Base-by-base conservation (phyloP, 495 filamentous ascomycete species). In the Neurospora sp. region DNA sequence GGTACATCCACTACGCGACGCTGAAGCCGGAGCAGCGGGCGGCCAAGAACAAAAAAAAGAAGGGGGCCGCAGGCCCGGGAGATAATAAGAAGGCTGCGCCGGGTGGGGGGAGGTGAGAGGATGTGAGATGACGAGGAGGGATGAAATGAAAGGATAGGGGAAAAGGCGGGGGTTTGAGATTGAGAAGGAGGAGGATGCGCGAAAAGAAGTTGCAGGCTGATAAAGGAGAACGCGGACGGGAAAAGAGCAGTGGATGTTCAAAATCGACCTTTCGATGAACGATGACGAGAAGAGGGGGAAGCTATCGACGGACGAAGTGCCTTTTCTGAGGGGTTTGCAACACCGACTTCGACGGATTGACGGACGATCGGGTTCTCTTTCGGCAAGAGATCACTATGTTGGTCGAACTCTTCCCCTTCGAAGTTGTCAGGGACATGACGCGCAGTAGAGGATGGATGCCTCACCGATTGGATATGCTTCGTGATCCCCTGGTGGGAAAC, bases 1-100 rank as follows among this genome's bases (percentile, higher is more conserved):
- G 84, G 82, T 85, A 81, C 81, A 85, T 86, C 77, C 84, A 86
- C 79, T 81, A 76, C 74, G 84, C 83, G 53, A 86, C 85, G 38
- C 41, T 85, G 78, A 86, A 86, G 78, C 84, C 84, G 65, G 83
- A 85, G 77, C 85, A 86, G 71, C 85, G 81, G 75, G 80, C 80
- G 65, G 83, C 82, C 76, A 85, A 85, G 79, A 78, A 82, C 0
- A 79, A 81, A 41, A 81, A 82, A 75, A 78, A 78, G 73, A 82
- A 81, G 72, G 76, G 76, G 14, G 79, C 71, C 11, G 75, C 68
- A 35, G 76, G 77, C 68, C 73, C 78, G 37, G 75, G 79, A 74
- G 76, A 75, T 79, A 79, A 65, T 3, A 35, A 65, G 70, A 76
- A 18, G 22, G 22, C 14, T 8, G 70, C 40, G 9, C 27, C 35